Evolutionary conservation across 768 basidiomycete genomes (phyloP), one percentile per base, ranked within the genome.

Genomic region (Suillus sp.): DNA sequence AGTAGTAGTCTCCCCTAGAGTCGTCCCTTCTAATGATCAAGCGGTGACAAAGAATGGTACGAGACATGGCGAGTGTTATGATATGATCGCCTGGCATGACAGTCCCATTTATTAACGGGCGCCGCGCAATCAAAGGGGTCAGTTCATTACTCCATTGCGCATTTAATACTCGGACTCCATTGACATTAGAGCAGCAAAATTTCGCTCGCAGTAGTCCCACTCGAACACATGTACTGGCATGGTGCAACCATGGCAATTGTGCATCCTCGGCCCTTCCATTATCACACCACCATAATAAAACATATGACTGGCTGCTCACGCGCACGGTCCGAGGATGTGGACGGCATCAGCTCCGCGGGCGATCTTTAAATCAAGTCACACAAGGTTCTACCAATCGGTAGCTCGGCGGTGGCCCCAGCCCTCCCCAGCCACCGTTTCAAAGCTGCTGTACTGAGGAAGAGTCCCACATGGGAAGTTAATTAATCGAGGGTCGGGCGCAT

Each of bases 291-390:
- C n/a, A n/a, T n/a, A n/a, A 27, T 20, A 5, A 25, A 37, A 37
- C 14, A 38, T 10, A 27, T 25, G 55, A 27, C 18, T 32, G 30
- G 30, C 20, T 57, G 56, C 55, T 38, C 25, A 56, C 14, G 47
- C 47, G 25, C 47, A 48, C 11, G 13, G 9, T 56, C 38, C 37
- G 34, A 57, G 25, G 37, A 27, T 57, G 37, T 27, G 18, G 56
- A 40, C 27, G 55, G 18, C 37, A 38, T 56, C 37, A 56, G 55
- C 37, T 57, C 37, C 56, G 56, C 37, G 56, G 56, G 18, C 18
- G 5, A 55, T 37, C 22, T 34, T 34, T n/a, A 11, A 22, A 38
- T 10, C 9, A 18, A n/a, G 34, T n/a, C n/a, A 13, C 20, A 56
- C 35, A 38, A 38, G 16, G 20, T 20, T 53, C 9, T 16, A 22